phyloP scores from a whole-genome alignment of 2,329 filamentous ascomycete species.

The Talaromyces sp. region DNA sequence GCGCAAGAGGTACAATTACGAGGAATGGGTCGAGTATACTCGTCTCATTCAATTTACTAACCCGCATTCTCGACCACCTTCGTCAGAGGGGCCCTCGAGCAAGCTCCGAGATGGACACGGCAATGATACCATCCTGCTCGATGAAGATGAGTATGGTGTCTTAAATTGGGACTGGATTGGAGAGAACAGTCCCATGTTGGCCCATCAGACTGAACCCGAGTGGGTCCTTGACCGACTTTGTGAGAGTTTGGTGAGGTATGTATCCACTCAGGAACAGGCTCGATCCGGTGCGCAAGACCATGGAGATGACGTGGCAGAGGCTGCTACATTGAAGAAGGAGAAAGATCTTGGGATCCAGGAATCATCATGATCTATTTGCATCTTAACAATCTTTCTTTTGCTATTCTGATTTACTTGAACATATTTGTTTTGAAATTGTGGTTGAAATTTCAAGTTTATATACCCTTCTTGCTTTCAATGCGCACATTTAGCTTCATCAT shows the following conservation, averaged over 20 bases:
- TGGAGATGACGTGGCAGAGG: slow-evolving; percentile 14
- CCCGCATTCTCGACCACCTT: slow-evolving; percentile 26
- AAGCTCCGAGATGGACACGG: background rate
- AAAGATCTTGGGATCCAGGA: slow-evolving; percentile 28
- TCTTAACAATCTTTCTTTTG: background rate
- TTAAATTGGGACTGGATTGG: slow-evolving; percentile 75
- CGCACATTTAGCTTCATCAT: background rate
- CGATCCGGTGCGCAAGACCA: background rate
- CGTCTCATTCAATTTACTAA: slow-evolving; percentile 66
- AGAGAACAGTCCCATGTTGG: slow-evolving; percentile 68
- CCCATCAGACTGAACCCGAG: slow-evolving; percentile 64
- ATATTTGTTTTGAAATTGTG: background rate
- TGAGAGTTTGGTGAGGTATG: slow-evolving; percentile 61
- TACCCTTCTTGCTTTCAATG: background rate
- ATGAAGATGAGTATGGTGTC: slow-evolving; percentile 61
- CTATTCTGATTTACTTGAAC: background rate
- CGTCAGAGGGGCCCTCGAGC: background rate
- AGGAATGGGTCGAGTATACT: slow-evolving; percentile 86
- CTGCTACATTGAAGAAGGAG: slow-evolving; percentile 27
- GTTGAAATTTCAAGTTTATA: background rate
- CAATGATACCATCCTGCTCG: slow-evolving; percentile 35
- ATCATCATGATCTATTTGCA: slow-evolving; percentile 1
- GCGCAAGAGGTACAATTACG: slow-evolving; percentile 71
- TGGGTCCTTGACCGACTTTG: slow-evolving; percentile 68
- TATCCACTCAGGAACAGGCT: slow-evolving; percentile 27